Evolutionary conservation across 768 basidiomycete genomes (phyloP).

Genomic region (Auricularia cornea): DNA sequence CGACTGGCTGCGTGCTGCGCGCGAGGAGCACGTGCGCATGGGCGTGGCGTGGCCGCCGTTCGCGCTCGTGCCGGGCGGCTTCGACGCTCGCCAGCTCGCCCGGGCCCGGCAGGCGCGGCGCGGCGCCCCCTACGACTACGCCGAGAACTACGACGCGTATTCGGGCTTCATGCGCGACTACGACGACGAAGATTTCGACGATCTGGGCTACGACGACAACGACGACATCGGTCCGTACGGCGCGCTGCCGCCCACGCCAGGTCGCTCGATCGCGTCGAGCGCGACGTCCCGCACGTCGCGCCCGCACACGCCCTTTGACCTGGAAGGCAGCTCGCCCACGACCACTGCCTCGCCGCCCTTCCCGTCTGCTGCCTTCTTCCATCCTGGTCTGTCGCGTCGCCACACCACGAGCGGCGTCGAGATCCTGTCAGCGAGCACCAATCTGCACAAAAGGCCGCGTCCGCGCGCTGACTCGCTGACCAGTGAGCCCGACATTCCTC

Average conservation of each 20-base stretch:
- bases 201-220: neutral
- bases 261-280: conserved; percentile 58
- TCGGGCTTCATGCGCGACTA: neutral
- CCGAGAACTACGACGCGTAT: neutral
- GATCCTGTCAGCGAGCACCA: neutral
- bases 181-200: neutral
- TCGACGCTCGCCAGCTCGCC: neutral
- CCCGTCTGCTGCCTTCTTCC: neutral
- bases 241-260: conserved; percentile 24
- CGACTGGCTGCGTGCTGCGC: neutral
- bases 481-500: neutral
- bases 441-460: neutral
- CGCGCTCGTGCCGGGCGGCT: neutral
- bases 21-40: neutral
- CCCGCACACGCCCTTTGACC: conserved; percentile 63
- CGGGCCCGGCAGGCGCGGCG: neutral
- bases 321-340: neutral
- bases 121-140: neutral
- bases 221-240: too few species aligned
- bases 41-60: neutral
- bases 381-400: neutral
- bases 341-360: neutral
- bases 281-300: conserved; percentile 69
- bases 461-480: neutral
- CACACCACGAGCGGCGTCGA: neutral